Evolutionary conservation across 768 basidiomycete genomes (phyloP).

Genomic region (Collybia sordida): DNA sequence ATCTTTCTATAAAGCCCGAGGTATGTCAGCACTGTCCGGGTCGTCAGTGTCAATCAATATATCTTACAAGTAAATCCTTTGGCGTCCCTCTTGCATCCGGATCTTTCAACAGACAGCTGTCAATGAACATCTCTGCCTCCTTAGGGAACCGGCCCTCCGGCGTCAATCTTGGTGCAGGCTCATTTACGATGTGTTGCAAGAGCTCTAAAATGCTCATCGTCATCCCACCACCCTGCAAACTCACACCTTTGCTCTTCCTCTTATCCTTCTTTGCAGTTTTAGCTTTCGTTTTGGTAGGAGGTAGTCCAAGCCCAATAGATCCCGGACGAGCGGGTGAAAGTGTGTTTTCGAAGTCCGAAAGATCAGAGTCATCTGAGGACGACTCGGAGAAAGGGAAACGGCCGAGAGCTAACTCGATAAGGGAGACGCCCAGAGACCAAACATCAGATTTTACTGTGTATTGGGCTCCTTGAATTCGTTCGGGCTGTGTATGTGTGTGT

Average conservation of each 20-base stretch:
- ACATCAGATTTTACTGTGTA: slow-evolving; percentile 99
- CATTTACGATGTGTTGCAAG: slow-evolving; percentile 97
- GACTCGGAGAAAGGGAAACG: slow-evolving; percentile 96
- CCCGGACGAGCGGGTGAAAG: slow-evolving; percentile 71
- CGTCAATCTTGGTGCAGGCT: slow-evolving; percentile 88
- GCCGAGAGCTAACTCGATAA: slow-evolving; percentile 95
- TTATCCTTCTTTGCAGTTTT: slow-evolving; percentile 70
- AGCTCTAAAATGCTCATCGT: slow-evolving; percentile 98
- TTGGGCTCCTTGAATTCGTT: slow-evolving; percentile 97
- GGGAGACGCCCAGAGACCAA: slow-evolving; percentile 96
- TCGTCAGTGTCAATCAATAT: slow-evolving; percentile 2
- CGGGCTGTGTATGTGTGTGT: slow-evolving; percentile 60
- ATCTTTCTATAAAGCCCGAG: slow-evolving; percentile 51
- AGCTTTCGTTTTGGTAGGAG: slow-evolving; percentile 32
- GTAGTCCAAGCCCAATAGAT: slow-evolving; percentile 45
- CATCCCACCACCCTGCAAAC: slow-evolving; percentile 91
- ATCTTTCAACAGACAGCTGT: slow-evolving; percentile 90
- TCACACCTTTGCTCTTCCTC: slow-evolving; percentile 89
- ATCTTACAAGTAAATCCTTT: slow-evolving; percentile 78
- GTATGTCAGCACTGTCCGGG: slow-evolving; percentile 4
- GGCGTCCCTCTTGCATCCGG: slow-evolving; percentile 81
- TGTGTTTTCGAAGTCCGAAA: slow-evolving; percentile 80
- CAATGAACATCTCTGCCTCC: slow-evolving; percentile 82
- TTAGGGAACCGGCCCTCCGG: slow-evolving; percentile 68
- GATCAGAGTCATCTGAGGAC: slow-evolving; percentile 71